phyloP scores from a whole-genome alignment of 2,329 filamentous ascomycete species.

The Ophiostoma sp. region DNA sequence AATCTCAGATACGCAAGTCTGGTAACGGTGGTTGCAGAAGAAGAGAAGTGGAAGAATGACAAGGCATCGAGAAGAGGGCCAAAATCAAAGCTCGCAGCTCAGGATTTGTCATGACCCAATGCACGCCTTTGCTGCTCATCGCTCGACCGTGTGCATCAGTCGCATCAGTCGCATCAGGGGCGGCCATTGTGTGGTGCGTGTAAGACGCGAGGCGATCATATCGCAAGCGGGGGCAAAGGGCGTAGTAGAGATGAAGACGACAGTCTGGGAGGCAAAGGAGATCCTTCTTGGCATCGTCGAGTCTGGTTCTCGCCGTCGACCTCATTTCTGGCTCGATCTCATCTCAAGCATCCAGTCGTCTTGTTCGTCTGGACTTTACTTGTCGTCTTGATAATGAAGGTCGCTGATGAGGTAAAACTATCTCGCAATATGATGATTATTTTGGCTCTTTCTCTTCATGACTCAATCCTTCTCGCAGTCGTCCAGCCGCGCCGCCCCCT shows the following conservation, averaged over 20 bases:
- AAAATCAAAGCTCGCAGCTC: background rate
- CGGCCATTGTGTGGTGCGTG: constrained; percentile 7
- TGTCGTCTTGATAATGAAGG: background rate
- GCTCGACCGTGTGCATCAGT: background rate
- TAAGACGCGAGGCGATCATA: constrained; percentile 19
- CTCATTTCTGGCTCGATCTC: background rate
- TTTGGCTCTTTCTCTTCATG: background rate
- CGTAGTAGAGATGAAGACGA: background rate
- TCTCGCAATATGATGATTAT: too few relatives aligned
- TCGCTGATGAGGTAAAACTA: background rate
- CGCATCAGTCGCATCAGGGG: constrained; percentile 13
- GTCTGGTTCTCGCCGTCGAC: background rate
- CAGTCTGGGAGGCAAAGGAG: background rate
- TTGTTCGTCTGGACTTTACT: background rate
- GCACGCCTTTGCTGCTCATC: background rate
- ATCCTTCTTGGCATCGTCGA: background rate
- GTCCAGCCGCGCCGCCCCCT: background rate
- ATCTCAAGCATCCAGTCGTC: background rate
- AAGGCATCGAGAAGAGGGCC: background rate
- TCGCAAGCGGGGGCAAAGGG: background rate
- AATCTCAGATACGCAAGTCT: background rate
- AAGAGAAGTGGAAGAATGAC: background rate
- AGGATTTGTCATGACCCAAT: background rate
- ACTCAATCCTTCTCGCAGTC: too few relatives aligned
- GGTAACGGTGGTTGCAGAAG: background rate